A percentile compares a stretch with the other conserved stretches of the same genome.
phyloP scores from a whole-genome alignment of 2,329 filamentous ascomycete genomes.

The Setomelanomma holmii region DNA sequence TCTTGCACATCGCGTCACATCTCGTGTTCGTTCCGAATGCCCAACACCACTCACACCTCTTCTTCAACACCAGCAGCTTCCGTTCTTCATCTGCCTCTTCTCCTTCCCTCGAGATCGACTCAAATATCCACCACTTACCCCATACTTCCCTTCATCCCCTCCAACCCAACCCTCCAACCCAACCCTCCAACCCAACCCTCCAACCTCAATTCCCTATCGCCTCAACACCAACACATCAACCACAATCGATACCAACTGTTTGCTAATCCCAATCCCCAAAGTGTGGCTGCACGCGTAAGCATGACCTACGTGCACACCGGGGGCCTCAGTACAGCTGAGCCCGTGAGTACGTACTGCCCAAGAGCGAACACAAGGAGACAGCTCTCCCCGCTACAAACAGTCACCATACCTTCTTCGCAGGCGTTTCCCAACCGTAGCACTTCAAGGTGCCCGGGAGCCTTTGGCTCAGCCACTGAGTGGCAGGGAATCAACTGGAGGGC shows the following conservation, averaged over 20 bases:
- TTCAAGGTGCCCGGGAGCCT: neutral
- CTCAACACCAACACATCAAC: slow-evolving; percentile 3
- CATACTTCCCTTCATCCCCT: neutral
- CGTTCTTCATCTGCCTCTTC: neutral
- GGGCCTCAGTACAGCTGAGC: neutral
- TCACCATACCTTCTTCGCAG: neutral
- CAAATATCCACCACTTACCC: neutral
- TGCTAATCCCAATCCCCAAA: neutral
- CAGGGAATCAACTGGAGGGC: neutral
- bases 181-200: neutral
- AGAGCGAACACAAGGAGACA: neutral
- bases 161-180: neutral
- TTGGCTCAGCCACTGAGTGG: neutral
- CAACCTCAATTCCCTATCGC: neutral
- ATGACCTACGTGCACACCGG: neutral
- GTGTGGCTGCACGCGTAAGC: neutral
- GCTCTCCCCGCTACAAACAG: neutral
- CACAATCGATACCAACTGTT: neutral
- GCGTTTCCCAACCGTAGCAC: neutral
- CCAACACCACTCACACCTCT: neutral
- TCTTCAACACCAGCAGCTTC: neutral
- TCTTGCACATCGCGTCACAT: neutral
- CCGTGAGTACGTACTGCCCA: neutral
- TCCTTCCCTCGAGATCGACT: neutral
- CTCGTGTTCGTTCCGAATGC: neutral